Base-by-base conservation (phyloP, 1,284 basidiomycete species). In the Wallemia ichthyophaga region DNA sequence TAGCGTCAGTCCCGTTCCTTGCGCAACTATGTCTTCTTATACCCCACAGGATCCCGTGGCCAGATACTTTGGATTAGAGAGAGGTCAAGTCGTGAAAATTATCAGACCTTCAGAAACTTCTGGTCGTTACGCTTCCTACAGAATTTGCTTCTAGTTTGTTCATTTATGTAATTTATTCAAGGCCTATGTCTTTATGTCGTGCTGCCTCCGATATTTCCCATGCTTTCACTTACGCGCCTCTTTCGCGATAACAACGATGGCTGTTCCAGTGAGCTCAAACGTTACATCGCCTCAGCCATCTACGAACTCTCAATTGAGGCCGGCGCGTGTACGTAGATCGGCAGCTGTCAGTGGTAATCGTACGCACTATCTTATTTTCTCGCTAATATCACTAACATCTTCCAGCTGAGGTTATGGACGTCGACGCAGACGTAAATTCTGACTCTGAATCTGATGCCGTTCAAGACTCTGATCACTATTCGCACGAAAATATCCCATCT, bases 11-110 rank as follows among this genome's bases (percentile, higher is more conserved):
- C n/a, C 5, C n/a, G n/a, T n/a, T n/a, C n/a, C n/a, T n/a, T n/a
- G n/a, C n/a, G n/a, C n/a, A n/a, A n/a, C 5, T 11, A 21, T 21
- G 37, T 21, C 37, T 19, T 48, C 9, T 11, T 21, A 13, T 21
- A 15, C 13, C 3, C n/a, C 37, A 21, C 37, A 48, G 37, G 94
- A 99, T 71, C 94, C 94, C 2, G 92, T 99, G 15, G 89, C 92
- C 33, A 79, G 89, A 62, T 98, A 99, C 71, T 99, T 95, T 72
- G 94, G 94, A 58, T 77, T 98, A 61, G 78, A 81, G 67, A 77
- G 94, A 62, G 91, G 92, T 24, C 87, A 95, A 70, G 94, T 99
- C 33, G 94, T 98, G 69, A 95, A 95, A 74, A 98, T 99, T 65
- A 98, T 85, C 61, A 76, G 94, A 67, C 85, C 89, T 25, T 89